Evolutionary conservation across 352 stramenopile species (phyloP).

Genomic region (Phytophthora idaei): DNA sequence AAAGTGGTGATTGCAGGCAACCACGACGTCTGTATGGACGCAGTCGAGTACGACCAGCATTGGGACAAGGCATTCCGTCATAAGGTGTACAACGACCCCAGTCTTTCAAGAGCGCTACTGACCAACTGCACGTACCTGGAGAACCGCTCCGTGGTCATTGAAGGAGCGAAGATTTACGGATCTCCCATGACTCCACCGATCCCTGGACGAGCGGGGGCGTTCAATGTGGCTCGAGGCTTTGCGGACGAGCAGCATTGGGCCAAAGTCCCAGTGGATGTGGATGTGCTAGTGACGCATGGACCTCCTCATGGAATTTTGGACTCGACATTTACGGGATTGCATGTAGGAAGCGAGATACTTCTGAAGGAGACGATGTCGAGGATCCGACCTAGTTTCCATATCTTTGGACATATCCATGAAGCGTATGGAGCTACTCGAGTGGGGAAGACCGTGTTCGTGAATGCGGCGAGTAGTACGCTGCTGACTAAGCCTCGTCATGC

Average conservation of each 20-base stretch:
- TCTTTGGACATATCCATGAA: constrained; percentile 95
- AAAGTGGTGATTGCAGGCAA: constrained; percentile 87
- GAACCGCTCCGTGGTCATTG: constrained; percentile 69
- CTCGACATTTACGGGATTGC: constrained; percentile 56
- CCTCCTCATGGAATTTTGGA: constrained; percentile 89
- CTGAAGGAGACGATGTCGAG: constrained; percentile 82
- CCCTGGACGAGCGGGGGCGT: constrained; percentile 67
- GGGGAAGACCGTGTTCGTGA: constrained; percentile 88
- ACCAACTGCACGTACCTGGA: constrained; percentile 81
- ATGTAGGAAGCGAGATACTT: constrained; percentile 84
- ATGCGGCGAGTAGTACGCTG: constrained; percentile 83
- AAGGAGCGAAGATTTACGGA: constrained; percentile 78
- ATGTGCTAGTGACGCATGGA: constrained; percentile 91
- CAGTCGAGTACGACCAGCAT: constrained; percentile 62
- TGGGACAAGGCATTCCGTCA: constrained; percentile 71
- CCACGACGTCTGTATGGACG: constrained; percentile 83
- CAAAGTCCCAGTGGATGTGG: constrained; percentile 74
- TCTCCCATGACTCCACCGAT: constrained; percentile 82
- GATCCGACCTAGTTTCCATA: constrained; percentile 80
- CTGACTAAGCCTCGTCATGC: constrained; percentile 59
- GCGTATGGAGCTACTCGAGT: constrained; percentile 79
- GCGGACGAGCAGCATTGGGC: constrained; percentile 70
- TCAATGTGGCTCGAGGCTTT: constrained; percentile 72
- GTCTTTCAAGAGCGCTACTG: constrained; percentile 52
- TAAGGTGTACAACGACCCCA: constrained; percentile 68